Evolutionary conservation across 768 basidiomycete genomes (phyloP), one percentile per base, ranked within the genome.

Genomic region (Stropharia rugosoannulata): DNA sequence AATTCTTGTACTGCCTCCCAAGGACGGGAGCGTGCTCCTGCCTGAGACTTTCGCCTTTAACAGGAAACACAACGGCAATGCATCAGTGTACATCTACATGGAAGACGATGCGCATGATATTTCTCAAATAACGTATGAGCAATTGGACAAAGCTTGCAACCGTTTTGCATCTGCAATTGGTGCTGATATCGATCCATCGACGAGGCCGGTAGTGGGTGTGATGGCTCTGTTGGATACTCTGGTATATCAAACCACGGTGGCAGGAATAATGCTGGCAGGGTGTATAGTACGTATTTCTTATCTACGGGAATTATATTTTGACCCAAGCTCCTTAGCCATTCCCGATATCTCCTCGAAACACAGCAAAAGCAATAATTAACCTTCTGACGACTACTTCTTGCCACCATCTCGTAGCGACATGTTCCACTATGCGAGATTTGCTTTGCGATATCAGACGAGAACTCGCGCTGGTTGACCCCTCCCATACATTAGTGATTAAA

Each of bases 101-200:
- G 66, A 67, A 15, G 57, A 57, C 6, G 46, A 49, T 1, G 53
- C 25, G 13, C 41, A 63, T 6, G 50, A 57, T 32, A 45, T 68
- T 3, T 64, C 64, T 2, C 48, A 61, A 15, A 69, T 81, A 16
- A 68, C 74, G 1, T 71, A 72, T 47, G 56, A 75, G 15, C 75
- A 81, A 48, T 81, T 81, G 60, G 71, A 68, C 10, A 70, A 73
- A n/a, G 80, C 79, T 7, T 71, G 69, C 38, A 73, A 79, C 52
- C 71, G 76, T 12, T 62, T 73, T 27, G 74, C 77, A 0, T 73
- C 72, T 50, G 49, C 59, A 18, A 35, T 79, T 7, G 64, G 70
- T 10, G 73, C 74, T 0, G n/a, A 42, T 3, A 44, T 54, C 51
- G 51, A 15, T 64, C 70, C 5, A 66, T 1, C 49, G 39, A 29